Base-by-base conservation (phyloP, 225 moss, liverwort and hornwort species). In the Pseudisothecium myosuroides region DNA sequence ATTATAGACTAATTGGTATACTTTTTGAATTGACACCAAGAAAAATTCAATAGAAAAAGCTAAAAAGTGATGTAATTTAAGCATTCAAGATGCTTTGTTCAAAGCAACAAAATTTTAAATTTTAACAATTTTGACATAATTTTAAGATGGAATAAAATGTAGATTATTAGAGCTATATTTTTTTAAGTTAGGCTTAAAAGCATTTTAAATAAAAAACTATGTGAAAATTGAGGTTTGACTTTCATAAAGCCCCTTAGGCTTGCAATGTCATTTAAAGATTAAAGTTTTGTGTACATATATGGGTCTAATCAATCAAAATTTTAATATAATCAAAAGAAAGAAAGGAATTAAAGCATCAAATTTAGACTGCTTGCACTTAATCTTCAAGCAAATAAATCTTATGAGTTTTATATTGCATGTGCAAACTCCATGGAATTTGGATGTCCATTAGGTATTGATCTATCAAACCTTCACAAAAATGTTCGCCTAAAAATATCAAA, bases 191-290 rank as follows among this genome's bases (percentile, higher is more conserved):
- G 21, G 1, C 4, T 11, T 20, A 6, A 21, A 37, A 20, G 2
- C 6, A 67, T 37, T 21, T 20, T 12, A 67, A 37, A 67, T 37
- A 6, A 12, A 7, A 2, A 68, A 22, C 11, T n/a, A 68, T 68
- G 22, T n/a, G 2, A 39, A 39, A 68, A 39, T 68, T 39, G 68
- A 39, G 14, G 13, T 68, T 39, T 68, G 39, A 68, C 23, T 68
- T 39, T 39, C 21, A 39, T 23, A n/a, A n/a, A 12, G 4, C 4
- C n/a, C 7, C 7, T 39, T 1, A 0, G 2, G 2, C 7, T 68
- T 23, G 7, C 39, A 68, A 23, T 23, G 3, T n/a, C 4, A 0
- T 4, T 12, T 13, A 9, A 63, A 16, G 19, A 0, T 66, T 66
- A 39, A 14, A 71, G 9, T 24, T 71, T 26, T 26, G 2, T 4